phyloP scores from a whole-genome alignment of 495 filamentous ascomycete species.

The Oleoguttula mirabilis region DNA sequence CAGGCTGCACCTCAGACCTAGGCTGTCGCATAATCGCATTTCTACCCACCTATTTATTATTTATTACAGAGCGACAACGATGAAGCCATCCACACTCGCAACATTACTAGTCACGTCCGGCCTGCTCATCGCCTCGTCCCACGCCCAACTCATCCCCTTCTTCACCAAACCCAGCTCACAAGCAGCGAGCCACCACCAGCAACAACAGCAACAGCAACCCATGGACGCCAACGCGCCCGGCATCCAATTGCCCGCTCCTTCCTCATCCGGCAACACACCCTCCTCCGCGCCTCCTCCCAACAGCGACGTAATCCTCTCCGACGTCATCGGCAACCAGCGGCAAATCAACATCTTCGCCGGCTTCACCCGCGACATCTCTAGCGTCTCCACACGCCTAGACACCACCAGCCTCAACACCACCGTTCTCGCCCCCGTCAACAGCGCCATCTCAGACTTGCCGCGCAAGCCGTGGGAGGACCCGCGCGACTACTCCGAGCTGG shows the following conservation, averaged over 20 bases:
- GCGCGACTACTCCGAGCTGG: slow-evolving; percentile 60
- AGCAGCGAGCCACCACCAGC: neutral
- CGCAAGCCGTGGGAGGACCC: slow-evolving; percentile 93
- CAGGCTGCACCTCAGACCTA: too few species aligned
- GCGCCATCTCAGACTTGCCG: slow-evolving; percentile 62
- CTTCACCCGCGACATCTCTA: slow-evolving; percentile 69
- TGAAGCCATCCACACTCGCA: neutral
- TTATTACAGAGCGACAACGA: too few species aligned
- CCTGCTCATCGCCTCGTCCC: slow-evolving; percentile 1
- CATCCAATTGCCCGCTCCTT: slow-evolving; percentile 10
- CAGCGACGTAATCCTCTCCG: slow-evolving; percentile 51
- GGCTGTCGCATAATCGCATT: too few species aligned
- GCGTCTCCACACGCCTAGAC: slow-evolving; percentile 57
- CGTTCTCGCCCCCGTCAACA: slow-evolving; percentile 78
- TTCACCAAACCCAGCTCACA: neutral
- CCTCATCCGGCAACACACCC: slow-evolving; percentile 18
- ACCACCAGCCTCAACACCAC: slow-evolving; percentile 64
- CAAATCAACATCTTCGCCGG: slow-evolving; percentile 80
- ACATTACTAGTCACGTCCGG: slow-evolving; percentile 1
- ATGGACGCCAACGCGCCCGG: slow-evolving; percentile 8
- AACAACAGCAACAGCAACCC: slow-evolving; percentile 9
- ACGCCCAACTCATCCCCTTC: slow-evolving; percentile 11
- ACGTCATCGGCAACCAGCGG: slow-evolving; percentile 72
- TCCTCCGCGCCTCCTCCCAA: slow-evolving; percentile 10
- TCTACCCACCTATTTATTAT: too few species aligned